phyloP scores from a whole-genome alignment of 2,329 filamentous ascomycete genomes.

The Aspergillus vadensis region DNA sequence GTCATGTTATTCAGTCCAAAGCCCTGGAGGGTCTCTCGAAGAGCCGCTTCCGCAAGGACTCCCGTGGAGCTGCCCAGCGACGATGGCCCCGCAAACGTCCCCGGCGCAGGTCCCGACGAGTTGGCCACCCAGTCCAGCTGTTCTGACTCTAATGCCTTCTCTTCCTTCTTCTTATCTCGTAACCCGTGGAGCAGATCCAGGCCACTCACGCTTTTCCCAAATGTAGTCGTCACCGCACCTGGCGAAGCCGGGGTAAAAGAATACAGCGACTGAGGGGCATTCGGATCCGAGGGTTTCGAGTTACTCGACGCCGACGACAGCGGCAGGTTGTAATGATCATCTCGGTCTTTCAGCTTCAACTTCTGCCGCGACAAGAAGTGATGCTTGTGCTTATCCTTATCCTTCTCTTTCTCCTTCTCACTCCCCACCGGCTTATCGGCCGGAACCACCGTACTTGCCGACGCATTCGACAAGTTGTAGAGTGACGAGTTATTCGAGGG shows the following conservation, averaged over 20 bases:
- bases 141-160: conserved; percentile 54
- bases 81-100: conserved; percentile 38
- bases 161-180: conserved; percentile 78
- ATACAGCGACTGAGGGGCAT: conserved; percentile 64
- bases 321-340: conserved; percentile 59
- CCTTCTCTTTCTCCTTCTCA: conserved; percentile 45
- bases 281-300: conserved; percentile 64
- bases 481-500: conserved; percentile 58
- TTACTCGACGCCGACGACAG: conserved; percentile 67
- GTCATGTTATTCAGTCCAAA: conserved; percentile 71
- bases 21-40: conserved; percentile 46
- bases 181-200: conserved; percentile 76
- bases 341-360: conserved; percentile 63
- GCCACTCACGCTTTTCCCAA: conserved; percentile 80
- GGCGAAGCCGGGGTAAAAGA: conserved; percentile 67
- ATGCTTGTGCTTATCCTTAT: conserved; percentile 57
- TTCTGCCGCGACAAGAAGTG: conserved; percentile 68
- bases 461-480: conserved; percentile 64
- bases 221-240: conserved; percentile 59
- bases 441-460: conserved; percentile 62
- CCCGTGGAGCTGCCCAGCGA: conserved; percentile 38
- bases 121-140: conserved; percentile 38
- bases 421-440: conserved; percentile 41
- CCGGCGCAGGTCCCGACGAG: conserved; percentile 29
- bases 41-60: conserved; percentile 37